A percentile compares a stretch with the other conserved stretches of the same genome.
Conservation (phyloP, 176 grass and related monocot species). For the Musa schizocarpa region DNA sequence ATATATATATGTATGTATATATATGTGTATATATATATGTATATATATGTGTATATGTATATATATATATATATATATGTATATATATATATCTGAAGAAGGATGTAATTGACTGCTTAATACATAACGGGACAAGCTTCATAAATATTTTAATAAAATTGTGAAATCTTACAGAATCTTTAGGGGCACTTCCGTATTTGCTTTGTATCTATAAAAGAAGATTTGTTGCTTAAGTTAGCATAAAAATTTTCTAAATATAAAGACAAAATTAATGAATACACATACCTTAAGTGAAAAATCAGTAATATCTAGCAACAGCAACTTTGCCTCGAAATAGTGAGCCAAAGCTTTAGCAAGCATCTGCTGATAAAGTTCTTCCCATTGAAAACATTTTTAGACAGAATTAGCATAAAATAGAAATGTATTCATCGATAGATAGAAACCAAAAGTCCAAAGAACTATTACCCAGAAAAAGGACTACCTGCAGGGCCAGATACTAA, state of each 20-base stretch:
- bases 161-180: conserved; percentile 36
- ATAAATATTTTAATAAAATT: neutral
- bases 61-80: too few species aligned
- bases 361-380: conserved; percentile 92
- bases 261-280: conserved; percentile 6
- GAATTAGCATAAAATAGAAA: too few species aligned
- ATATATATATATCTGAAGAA: too few species aligned
- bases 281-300: conserved; percentile 86
- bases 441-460: neutral
- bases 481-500: conserved; percentile 84
- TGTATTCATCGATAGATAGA: neutral
- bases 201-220: conserved; percentile 45
- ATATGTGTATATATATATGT: too few species aligned
- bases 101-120: too few species aligned
- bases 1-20: too few species aligned
- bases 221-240: too few species aligned
- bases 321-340: conserved; percentile 74
- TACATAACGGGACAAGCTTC: too few species aligned
- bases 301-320: conserved; percentile 76
- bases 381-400: too few species aligned
- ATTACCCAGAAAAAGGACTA: conserved; percentile 20
- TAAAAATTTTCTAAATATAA: neutral
- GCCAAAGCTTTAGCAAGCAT: conserved; percentile 90
- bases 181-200: conserved; percentile 54
- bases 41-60: too few species aligned